Percentiles rank a stretch among this genome's conserved stretches.
Evolutionary conservation across 306 rosid genomes (phyloP).

Genomic region (Abrus precatorius): DNA sequence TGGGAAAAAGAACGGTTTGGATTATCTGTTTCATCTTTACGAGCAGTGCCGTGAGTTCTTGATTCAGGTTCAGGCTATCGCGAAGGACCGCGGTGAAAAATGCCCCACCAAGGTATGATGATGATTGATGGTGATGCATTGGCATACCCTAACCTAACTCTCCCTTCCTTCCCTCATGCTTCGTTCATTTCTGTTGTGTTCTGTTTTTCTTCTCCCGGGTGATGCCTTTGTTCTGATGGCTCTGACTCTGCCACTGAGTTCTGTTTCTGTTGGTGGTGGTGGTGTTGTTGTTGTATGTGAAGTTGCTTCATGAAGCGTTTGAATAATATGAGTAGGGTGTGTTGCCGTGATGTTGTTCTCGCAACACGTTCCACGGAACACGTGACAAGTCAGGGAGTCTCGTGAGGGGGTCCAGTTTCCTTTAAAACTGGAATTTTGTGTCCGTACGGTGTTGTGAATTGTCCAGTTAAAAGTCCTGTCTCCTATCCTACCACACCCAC

Average conservation of each 20-base stretch:
- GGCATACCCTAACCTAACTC: too few species aligned
- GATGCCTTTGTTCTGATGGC: background rate
- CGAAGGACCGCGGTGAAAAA: slow-evolving; percentile 94
- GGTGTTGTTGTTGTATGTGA: background rate
- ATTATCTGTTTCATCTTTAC: slow-evolving; percentile 89
- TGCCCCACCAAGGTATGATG: slow-evolving; percentile 90
- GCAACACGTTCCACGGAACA: slow-evolving; percentile 39
- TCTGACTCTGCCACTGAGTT: slow-evolving; percentile 25
- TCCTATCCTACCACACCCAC: slow-evolving; percentile 9
- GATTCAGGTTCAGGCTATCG: slow-evolving; percentile 86
- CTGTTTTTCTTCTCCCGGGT: too few species aligned
- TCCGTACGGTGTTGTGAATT: slow-evolving; percentile 34
- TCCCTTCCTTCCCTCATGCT: too few species aligned
- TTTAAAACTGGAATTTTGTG: slow-evolving; percentile 25
- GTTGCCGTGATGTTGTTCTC: slow-evolving; percentile 6
- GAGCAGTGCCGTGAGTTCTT: slow-evolving; percentile 94
- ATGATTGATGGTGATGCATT: too few species aligned
- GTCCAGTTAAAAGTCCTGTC: slow-evolving; percentile 41
- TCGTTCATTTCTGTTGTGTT: background rate
- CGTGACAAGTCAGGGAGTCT: slow-evolving; percentile 60
- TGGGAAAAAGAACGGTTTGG: slow-evolving; percentile 97
- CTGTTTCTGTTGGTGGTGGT: background rate
- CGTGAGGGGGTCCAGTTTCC: slow-evolving; percentile 37
- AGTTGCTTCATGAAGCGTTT: slow-evolving; percentile 42
- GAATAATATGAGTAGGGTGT: background rate